Percentiles rank a stretch among this genome's conserved stretches.
Evolutionary conservation across 768 basidiomycete species (phyloP).

Genomic region (Exsudoporus frostii): DNA sequence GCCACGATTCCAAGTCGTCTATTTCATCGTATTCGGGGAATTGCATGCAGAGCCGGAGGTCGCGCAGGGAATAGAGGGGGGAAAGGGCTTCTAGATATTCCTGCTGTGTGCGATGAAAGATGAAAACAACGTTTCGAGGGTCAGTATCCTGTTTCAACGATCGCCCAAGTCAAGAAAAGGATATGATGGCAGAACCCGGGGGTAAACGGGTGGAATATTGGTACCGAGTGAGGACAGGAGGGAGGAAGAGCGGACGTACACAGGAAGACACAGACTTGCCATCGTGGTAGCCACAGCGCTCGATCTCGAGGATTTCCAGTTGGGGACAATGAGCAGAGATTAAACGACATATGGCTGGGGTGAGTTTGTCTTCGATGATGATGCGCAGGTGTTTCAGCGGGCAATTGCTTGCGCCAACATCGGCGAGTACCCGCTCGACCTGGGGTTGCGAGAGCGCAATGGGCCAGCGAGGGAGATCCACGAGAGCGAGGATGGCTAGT

Average conservation of each 20-base stretch:
- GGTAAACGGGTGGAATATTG: slow-evolving; percentile 8
- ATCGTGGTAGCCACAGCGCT: slow-evolving; percentile 36
- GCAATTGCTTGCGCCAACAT: slow-evolving; percentile 32
- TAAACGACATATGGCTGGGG: slow-evolving; percentile 27
- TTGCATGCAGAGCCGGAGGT: slow-evolving; percentile 35
- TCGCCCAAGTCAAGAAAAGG: slow-evolving; percentile 20
- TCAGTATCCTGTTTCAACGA: slow-evolving; percentile 29
- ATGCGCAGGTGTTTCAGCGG: slow-evolving; percentile 33
- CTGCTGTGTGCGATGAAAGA: slow-evolving; percentile 28
- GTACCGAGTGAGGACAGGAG: slow-evolving; percentile 5
- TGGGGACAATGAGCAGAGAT: slow-evolving; percentile 31
- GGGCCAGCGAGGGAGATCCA: slow-evolving; percentile 36
- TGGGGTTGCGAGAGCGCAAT: slow-evolving; percentile 35
- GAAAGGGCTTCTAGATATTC: slow-evolving; percentile 34
- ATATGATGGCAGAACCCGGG: slow-evolving; percentile 11
- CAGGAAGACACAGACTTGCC: slow-evolving; percentile 35
- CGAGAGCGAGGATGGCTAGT: slow-evolving; percentile 32
- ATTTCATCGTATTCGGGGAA: slow-evolving; percentile 34
- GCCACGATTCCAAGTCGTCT: slow-evolving; percentile 34
- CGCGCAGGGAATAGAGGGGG: slow-evolving; percentile 25
- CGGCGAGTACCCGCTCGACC: slow-evolving; percentile 27
- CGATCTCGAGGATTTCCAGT: slow-evolving; percentile 33
- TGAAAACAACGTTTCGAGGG: slow-evolving; percentile 28
- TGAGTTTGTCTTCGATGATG: slow-evolving; percentile 36
- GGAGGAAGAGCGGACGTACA: slow-evolving; percentile 30